Evolutionary conservation across 1,284 basidiomycete species (phyloP).

Genomic region (Sutorius eximius): DNA sequence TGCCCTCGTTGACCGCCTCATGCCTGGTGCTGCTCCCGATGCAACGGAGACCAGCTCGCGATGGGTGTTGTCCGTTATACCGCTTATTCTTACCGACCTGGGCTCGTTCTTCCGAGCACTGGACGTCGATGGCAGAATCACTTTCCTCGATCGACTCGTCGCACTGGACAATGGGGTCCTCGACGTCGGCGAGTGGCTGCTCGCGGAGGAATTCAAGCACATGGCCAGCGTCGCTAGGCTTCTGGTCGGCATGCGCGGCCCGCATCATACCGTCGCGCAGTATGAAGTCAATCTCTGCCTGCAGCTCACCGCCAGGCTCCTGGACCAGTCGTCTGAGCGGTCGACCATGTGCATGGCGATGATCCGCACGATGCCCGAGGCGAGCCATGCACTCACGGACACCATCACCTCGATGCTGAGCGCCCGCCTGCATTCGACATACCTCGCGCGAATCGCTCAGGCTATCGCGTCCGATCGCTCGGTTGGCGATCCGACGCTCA

Average conservation of each 20-base stretch:
- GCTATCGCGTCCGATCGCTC: constrained; percentile 29
- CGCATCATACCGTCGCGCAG: constrained; percentile 33
- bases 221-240: constrained; percentile 39
- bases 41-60: constrained; percentile 32
- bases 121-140: constrained; percentile 53
- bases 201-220: constrained; percentile 57
- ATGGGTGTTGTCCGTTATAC: constrained; percentile 60
- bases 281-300: constrained; percentile 32
- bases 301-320: constrained; percentile 21
- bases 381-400: constrained; percentile 15
- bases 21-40: constrained; percentile 41
- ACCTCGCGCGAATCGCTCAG: constrained; percentile 30
- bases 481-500: constrained; percentile 41
- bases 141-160: constrained; percentile 56
- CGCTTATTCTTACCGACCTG: constrained; percentile 54
- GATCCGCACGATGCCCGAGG: constrained; percentile 24
- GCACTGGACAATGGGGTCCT: constrained; percentile 54
- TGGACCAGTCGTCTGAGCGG: constrained; percentile 20
- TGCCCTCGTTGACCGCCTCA: constrained; percentile 53
- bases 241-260: constrained; percentile 38
- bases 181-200: constrained; percentile 69
- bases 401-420: constrained; percentile 29
- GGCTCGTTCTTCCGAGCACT: constrained; percentile 54
- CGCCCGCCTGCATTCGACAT: constrained; percentile 27
- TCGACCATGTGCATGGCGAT: constrained; percentile 18